Conservation (phyloP, 257 asterid genomes). For the Mentha longifolia region DNA sequence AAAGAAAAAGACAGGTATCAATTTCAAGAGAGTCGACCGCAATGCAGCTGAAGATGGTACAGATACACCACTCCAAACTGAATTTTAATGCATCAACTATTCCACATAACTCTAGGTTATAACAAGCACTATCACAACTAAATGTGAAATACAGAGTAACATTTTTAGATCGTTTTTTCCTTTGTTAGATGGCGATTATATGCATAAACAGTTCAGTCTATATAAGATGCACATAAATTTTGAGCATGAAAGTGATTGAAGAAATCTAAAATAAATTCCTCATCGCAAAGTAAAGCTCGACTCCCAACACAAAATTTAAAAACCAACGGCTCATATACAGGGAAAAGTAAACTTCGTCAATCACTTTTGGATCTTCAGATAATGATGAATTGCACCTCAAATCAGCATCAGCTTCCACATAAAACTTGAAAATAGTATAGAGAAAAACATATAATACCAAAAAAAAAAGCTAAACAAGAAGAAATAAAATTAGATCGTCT, state of each 20-base stretch:
- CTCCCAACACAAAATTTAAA: conserved; percentile 12
- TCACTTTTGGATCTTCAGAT: conserved; percentile 7
- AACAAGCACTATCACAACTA: background rate
- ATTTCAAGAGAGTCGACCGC: conserved; percentile 1
- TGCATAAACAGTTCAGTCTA: conserved; percentile 17
- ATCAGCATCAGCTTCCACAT: conserved; percentile 32
- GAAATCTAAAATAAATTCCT: conserved; percentile 7
- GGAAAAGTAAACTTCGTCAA: conserved; percentile 7
- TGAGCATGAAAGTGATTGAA: conserved; percentile 6
- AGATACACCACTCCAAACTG: conserved; percentile 21
- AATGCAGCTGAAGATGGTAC: conserved; percentile 20
- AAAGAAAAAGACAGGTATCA: background rate
- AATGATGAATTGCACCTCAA: conserved; percentile 15
- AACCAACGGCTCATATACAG: conserved; percentile 12
- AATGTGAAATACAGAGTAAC: background rate
- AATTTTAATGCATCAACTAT: conserved; percentile 14
- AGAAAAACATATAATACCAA: background rate
- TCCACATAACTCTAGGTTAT: conserved; percentile 24
- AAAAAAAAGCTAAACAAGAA: background rate
- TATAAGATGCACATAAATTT: conserved; percentile 28
- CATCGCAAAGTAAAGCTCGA: conserved; percentile 26
- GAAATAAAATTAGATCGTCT: background rate
- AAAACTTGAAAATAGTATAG: conserved; percentile 7
- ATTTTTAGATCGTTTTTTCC: background rate
- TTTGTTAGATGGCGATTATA: conserved; percentile 14